Percentiles rank a stretch among this genome's conserved stretches.
These are phyloP conservation scores for Cyclocybe aegerita DNA, from an alignment of 768 basidiomycete genomes.

Conservation along the genomic window DNA sequence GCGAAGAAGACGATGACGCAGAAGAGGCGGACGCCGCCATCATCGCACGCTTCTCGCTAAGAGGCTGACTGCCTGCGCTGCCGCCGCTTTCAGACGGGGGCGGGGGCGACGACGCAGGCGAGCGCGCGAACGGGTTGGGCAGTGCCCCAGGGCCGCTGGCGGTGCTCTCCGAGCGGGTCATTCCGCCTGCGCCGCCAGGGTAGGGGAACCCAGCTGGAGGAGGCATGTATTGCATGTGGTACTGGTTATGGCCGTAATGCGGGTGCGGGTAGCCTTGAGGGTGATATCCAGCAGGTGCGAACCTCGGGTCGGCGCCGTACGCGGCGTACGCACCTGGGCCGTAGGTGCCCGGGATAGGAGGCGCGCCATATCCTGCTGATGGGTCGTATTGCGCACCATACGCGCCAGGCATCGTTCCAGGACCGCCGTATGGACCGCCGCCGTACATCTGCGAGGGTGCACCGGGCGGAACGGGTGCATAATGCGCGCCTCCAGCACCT, in stretches of 20 bases:
- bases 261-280: constrained; percentile 9
- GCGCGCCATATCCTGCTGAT: constrained; percentile 18
- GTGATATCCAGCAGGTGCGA: constrained; percentile 14
- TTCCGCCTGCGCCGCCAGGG: background rate
- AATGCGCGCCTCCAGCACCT: constrained; percentile 9
- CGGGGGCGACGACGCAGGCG: constrained; percentile 2
- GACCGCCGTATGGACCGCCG: constrained; percentile 5
- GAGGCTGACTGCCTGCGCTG: background rate
- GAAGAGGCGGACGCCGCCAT: background rate
- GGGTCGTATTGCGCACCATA: constrained; percentile 20
- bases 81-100: background rate
- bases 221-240: background rate
- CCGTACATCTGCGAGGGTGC: constrained; percentile 2
- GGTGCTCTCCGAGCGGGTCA: constrained; percentile 4
- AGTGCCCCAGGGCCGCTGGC: background rate
- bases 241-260: constrained; percentile 14
- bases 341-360: constrained; percentile 20
- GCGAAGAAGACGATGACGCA: background rate
- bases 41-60: constrained; percentile 1
- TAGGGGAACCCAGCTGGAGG: no score
- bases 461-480: constrained; percentile 11
- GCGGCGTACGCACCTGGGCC: constrained; percentile 21
- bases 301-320: constrained; percentile 14
- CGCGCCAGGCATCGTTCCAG: constrained; percentile 5
- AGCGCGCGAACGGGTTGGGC: constrained; percentile 12